These are phyloP conservation scores for Polyporus arcularius DNA, from an alignment of 768 basidiomycete species.

Conservation along the genomic window DNA sequence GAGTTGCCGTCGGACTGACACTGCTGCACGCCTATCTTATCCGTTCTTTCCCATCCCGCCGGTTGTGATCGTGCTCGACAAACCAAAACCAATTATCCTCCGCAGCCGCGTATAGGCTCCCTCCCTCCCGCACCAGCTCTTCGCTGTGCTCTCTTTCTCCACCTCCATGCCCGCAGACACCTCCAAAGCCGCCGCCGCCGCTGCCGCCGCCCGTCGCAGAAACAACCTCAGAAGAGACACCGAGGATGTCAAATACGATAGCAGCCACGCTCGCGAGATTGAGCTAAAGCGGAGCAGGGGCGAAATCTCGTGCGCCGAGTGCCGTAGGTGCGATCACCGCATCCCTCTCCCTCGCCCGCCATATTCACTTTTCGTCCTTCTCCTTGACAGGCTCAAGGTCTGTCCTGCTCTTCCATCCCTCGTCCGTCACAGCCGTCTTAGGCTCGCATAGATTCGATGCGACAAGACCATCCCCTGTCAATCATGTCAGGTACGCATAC, in stretches of 20 bases:
- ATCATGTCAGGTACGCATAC: constrained; percentile 59
- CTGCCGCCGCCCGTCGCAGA: constrained; percentile 22
- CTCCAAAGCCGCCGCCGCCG: constrained; percentile 22
- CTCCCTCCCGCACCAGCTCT: neutral
- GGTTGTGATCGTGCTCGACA: constrained; percentile 7
- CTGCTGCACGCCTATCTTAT: neutral
- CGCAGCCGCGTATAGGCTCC: constrained; percentile 12
- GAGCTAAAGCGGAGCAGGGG: constrained; percentile 75
- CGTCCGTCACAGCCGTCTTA: neutral
- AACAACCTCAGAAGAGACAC: constrained; percentile 25
- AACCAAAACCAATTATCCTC: constrained; percentile 15
- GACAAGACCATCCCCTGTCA: constrained; percentile 82
- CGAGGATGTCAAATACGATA: constrained; percentile 27
- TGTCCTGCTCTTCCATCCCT: neutral
- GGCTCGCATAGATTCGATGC: constrained; percentile 69
- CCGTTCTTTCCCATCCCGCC: constrained; percentile 8
- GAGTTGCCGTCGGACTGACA: neutral
- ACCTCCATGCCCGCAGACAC: constrained; percentile 30
- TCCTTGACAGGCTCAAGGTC: constrained; percentile 29
- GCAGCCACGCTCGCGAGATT: constrained; percentile 45
- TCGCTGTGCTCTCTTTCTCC: constrained; percentile 3
- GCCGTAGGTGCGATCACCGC: constrained; percentile 66
- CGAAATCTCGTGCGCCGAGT: constrained; percentile 79
- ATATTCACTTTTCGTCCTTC: constrained; percentile 1
- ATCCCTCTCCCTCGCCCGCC: constrained; percentile 8